These are phyloP conservation scores for Penicillium freii DNA, from an alignment of 2,329 filamentous ascomycete species.

Conservation along the genomic window DNA sequence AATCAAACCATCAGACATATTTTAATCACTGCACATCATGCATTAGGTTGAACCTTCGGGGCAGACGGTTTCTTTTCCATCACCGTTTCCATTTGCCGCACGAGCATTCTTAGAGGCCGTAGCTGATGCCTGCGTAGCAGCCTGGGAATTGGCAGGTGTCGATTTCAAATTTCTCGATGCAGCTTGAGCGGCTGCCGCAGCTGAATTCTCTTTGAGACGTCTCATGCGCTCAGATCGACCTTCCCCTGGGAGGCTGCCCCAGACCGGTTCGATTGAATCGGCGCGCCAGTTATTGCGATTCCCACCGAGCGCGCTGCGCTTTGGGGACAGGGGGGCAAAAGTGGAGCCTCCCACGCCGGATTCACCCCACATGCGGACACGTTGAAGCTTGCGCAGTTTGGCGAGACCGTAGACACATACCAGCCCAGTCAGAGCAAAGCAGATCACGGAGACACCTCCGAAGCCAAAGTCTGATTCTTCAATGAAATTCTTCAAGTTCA, in stretches of 20 bases:
- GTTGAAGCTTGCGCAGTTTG: constrained; percentile 81
- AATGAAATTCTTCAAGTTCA: constrained; percentile 98
- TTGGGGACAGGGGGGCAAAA: constrained; percentile 29
- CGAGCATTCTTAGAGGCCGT: not conserved
- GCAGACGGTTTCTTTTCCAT: constrained; percentile 1
- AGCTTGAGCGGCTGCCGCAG: constrained; percentile 23
- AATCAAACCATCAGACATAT: not conserved
- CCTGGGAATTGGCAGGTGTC: constrained; percentile 7
- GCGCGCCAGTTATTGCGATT: constrained; percentile 43
- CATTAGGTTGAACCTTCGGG: not conserved
- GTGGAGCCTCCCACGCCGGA: constrained; percentile 40
- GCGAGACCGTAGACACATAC: constrained; percentile 81
- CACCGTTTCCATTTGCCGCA: not conserved
- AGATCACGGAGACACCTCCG: constrained; percentile 67
- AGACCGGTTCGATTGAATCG: constrained; percentile 45
- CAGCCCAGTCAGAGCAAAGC: constrained; percentile 68
- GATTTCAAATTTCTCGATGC: constrained; percentile 14
- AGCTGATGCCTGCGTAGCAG: constrained; percentile 7
- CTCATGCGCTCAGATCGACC: constrained; percentile 38
- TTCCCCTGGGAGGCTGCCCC: constrained; percentile 41
- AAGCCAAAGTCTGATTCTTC: constrained; percentile 92
- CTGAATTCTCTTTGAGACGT: constrained; percentile 35
- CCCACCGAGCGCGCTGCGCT: constrained; percentile 21
- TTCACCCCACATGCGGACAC: constrained; percentile 80
- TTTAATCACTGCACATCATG: not conserved